Percentiles rank a stretch among this genome's conserved stretches.
Evolutionary conservation across 2,329 filamentous ascomycete species (phyloP).

Genomic region (Penicillium brevicompactum): DNA sequence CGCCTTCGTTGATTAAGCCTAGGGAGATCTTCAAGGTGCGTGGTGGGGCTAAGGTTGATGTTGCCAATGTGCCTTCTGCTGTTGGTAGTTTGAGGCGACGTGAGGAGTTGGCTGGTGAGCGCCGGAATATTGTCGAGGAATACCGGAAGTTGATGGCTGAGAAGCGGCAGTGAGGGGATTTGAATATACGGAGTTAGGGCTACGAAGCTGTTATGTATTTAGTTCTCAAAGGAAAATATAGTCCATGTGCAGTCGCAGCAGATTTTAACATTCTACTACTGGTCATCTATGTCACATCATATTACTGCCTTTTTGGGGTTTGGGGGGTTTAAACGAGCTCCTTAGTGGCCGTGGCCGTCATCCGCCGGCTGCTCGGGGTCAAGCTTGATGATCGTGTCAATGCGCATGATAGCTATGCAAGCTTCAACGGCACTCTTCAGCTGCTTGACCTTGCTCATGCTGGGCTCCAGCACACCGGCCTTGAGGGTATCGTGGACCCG

Average conservation of each 20-base stretch:
- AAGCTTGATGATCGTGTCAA: slow-evolving; percentile 97
- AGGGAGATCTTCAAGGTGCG: slow-evolving; percentile 67
- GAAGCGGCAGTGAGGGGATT: slow-evolving; percentile 38
- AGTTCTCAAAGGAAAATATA: slow-evolving; percentile 2
- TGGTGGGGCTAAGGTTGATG: slow-evolving; percentile 65
- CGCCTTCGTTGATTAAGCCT: slow-evolving; percentile 69
- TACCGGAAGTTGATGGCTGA: slow-evolving; percentile 72
- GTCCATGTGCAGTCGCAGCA: slow-evolving; percentile 24
- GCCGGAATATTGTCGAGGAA: slow-evolving; percentile 70
- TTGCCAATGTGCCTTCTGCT: slow-evolving; percentile 68
- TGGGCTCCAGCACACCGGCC: slow-evolving; percentile 92
- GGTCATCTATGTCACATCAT: slow-evolving; percentile 18
- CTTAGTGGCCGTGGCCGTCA: slow-evolving; percentile 82
- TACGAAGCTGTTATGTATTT: slow-evolving; percentile 6
- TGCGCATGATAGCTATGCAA: slow-evolving; percentile 98
- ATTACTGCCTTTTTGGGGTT: slow-evolving; percentile 36
- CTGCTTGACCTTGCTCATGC: slow-evolving; percentile 97
- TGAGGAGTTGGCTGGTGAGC: slow-evolving; percentile 71
- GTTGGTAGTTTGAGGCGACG: slow-evolving; percentile 71
- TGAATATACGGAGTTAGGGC: not conserved
- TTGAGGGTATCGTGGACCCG: slow-evolving; percentile 93
- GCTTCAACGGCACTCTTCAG: slow-evolving; percentile 98
- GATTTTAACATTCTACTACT: not conserved
- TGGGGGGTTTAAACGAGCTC: slow-evolving; percentile 16
- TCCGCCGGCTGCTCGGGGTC: slow-evolving; percentile 84